Percentiles rank a stretch among this genome's conserved stretches.
These are phyloP conservation scores for Isabelozyma heimii DNA, from an alignment of 805 yeast genomes.

Conservation along the genomic window DNA sequence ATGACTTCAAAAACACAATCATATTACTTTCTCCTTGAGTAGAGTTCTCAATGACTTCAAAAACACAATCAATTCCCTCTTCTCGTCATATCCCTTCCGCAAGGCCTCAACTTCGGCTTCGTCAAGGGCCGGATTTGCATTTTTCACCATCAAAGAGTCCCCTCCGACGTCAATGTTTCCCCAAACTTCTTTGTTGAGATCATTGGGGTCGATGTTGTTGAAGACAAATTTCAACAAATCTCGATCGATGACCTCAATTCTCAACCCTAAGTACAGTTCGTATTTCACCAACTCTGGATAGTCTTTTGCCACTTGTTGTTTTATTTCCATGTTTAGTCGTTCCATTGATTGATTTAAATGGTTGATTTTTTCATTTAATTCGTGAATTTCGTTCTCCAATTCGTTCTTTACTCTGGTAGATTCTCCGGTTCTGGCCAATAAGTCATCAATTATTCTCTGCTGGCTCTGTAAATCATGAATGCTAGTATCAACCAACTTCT, in stretches of 20 bases:
- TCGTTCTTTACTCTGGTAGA: constrained; percentile 24
- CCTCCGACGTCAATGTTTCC: constrained; percentile 46
- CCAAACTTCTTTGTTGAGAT: constrained; percentile 40
- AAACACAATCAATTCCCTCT: constrained; percentile 25
- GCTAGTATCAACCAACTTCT: constrained; percentile 22
- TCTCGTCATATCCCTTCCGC: constrained; percentile 21
- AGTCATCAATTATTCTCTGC: constrained; percentile 31
- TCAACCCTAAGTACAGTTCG: constrained; percentile 55
- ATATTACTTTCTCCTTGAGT: background rate
- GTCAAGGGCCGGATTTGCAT: constrained; percentile 37
- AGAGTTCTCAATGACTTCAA: constrained; percentile 13
- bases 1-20: constrained; percentile 16
- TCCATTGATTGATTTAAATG: constrained; percentile 14
- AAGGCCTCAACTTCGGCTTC: constrained; percentile 10
- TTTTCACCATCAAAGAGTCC: constrained; percentile 34
- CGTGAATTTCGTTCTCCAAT: constrained; percentile 24
- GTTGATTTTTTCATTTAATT: constrained; percentile 9
- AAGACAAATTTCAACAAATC: constrained; percentile 50
- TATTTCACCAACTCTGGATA: constrained; percentile 50
- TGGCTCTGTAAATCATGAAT: constrained; percentile 24
- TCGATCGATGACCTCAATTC: constrained; percentile 48
- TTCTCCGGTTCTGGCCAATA: constrained; percentile 31
- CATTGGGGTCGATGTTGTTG: constrained; percentile 43
- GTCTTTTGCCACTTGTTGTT: constrained; percentile 45
- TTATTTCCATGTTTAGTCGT: constrained; percentile 31